phyloP scores from a whole-genome alignment of 129 eudicot genomes.

The Deinandra increscens region DNA sequence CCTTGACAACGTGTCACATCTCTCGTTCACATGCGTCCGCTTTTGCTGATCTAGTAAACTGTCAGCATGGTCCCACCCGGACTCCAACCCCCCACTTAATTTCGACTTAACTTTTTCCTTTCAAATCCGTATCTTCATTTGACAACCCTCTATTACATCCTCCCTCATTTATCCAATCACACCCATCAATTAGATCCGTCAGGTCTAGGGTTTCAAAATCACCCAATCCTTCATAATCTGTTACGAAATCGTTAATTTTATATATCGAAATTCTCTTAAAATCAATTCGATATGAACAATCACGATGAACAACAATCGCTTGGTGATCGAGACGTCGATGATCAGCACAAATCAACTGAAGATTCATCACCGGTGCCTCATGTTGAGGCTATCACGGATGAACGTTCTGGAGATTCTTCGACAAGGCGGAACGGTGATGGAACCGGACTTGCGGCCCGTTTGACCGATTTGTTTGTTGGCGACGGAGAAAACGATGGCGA shows the following conservation, averaged over 20 bases:
- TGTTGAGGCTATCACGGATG: neutral
- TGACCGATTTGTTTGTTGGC: constrained; percentile 46
- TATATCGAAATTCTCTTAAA: neutral
- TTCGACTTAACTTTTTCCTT: constrained; percentile 15
- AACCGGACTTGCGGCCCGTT: constrained; percentile 47
- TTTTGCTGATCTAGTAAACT: constrained; percentile 2
- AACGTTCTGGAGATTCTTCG: constrained; percentile 28
- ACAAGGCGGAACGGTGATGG: constrained; percentile 23
- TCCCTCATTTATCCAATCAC: constrained; percentile 12
- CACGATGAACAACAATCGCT: constrained; percentile 43
- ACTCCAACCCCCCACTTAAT: constrained; percentile 27
- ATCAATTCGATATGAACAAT: constrained; percentile 33
- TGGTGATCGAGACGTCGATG: constrained; percentile 35
- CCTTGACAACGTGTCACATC: constrained; percentile 26
- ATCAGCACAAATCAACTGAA: constrained; percentile 24
- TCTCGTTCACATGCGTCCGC: neutral
- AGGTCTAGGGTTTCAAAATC: constrained; percentile 1
- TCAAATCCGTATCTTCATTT: constrained; percentile 33
- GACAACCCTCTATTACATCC: too few relatives aligned
- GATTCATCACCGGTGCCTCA: constrained; percentile 16
- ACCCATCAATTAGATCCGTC: constrained; percentile 12
- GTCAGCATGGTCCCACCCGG: constrained; percentile 39
- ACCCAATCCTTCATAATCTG: neutral
- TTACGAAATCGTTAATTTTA: neutral
- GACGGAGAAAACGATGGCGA: constrained; percentile 53